Percentiles rank a stretch among this genome's conserved stretches.
These are phyloP conservation scores for Dothideomycetes sp. DNA, from an alignment of 2,329 filamentous ascomycete species.

Conservation along the genomic window DNA sequence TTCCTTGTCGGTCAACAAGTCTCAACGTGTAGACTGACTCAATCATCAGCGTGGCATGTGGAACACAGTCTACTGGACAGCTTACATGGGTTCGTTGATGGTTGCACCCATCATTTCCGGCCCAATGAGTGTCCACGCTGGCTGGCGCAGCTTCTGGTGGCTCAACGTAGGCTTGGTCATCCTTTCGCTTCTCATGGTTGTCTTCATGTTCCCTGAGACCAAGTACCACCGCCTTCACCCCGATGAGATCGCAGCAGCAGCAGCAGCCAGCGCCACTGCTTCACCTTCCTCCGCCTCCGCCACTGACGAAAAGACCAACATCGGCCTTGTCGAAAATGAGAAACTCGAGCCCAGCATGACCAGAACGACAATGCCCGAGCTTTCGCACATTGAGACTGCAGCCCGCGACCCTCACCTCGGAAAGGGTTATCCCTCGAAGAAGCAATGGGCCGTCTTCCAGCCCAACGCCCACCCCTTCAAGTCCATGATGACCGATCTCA, in stretches of 20 bases:
- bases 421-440: constrained; percentile 41
- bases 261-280: neutral
- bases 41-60: constrained; percentile 53
- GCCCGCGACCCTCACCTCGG: constrained; percentile 45
- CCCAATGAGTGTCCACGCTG: constrained; percentile 46
- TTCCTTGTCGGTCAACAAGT: neutral
- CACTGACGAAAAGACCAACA: constrained; percentile 6
- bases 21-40: constrained; percentile 41
- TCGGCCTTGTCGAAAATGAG: constrained; percentile 10
- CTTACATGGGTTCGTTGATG: constrained; percentile 54
- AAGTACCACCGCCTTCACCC: constrained; percentile 42
- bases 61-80: constrained; percentile 50
- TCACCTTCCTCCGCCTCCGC: constrained; percentile 2
- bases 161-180: constrained; percentile 47
- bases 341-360: constrained; percentile 14
- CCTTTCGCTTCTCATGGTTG: constrained; percentile 37
- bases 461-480: constrained; percentile 34
- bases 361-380: constrained; percentile 13
- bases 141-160: constrained; percentile 57
- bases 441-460: constrained; percentile 46
- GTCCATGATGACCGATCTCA: constrained; percentile 43
- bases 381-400: constrained; percentile 24
- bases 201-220: constrained; percentile 55
- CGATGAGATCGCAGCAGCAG: constrained; percentile 13
- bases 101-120: constrained; percentile 49